Evolutionary conservation across 805 yeast species (phyloP).

Genomic region (Wickerhamomyces ciferrii): DNA sequence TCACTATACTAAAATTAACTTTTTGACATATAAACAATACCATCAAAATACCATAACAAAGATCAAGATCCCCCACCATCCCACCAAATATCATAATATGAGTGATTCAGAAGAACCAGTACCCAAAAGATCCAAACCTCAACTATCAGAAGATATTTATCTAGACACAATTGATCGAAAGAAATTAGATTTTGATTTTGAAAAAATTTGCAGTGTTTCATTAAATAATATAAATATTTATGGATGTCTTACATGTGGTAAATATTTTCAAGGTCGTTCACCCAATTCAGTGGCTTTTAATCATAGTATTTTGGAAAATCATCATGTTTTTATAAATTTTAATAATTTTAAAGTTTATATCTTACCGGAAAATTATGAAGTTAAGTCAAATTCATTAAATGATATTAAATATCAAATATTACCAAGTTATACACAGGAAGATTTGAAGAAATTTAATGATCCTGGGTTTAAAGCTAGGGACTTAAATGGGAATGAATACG

Average conservation of each 20-base stretch:
- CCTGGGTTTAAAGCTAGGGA: conserved; percentile 28
- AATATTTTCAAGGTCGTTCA: conserved; percentile 65
- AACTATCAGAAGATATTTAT: conserved; percentile 9
- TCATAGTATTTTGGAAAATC: conserved; percentile 60
- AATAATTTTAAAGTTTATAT: conserved; percentile 41
- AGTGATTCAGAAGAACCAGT: background rate
- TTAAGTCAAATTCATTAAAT: conserved; percentile 32
- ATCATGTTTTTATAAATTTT: conserved; percentile 59
- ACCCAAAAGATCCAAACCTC: background rate
- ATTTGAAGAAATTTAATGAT: conserved; percentile 25
- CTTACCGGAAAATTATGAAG: conserved; percentile 58
- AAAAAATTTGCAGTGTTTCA: conserved; percentile 59
- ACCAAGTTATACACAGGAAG: conserved; percentile 40
- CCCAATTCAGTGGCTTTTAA: conserved; percentile 58
- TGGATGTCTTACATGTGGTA: conserved; percentile 72
- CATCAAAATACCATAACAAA: too few relatives aligned
- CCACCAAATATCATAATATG: too few relatives aligned
- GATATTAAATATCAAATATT: conserved; percentile 49
- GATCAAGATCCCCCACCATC: too few relatives aligned
- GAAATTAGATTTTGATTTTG: conserved; percentile 60
- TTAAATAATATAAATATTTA: conserved; percentile 58
- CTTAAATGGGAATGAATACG: conserved; percentile 38
- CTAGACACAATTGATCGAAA: conserved; percentile 26
- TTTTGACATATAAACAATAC: too few relatives aligned
- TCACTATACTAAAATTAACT: too few relatives aligned